These are phyloP conservation scores for Kondoa malvinella DNA, from an alignment of 768 basidiomycete species.

Conservation along the genomic window DNA sequence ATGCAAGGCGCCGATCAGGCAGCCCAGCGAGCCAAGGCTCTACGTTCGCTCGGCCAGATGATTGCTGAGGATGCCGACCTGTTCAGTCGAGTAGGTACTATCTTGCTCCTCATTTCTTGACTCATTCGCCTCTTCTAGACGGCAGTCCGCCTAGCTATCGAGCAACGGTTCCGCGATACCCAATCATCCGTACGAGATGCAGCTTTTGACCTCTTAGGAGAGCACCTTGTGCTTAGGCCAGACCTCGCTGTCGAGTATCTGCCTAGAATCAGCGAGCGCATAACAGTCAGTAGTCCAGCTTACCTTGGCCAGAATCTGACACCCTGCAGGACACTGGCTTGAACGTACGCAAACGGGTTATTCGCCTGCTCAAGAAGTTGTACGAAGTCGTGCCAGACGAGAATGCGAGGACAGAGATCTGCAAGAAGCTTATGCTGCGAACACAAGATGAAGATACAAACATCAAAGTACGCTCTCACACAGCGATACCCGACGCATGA, in stretches of 20 bases:
- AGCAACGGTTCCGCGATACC: conserved; percentile 71
- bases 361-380: conserved; percentile 76
- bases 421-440: conserved; percentile 59
- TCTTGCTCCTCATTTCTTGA: not conserved
- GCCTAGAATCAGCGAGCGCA: conserved; percentile 66
- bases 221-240: conserved; percentile 78
- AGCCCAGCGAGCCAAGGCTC: conserved; percentile 43
- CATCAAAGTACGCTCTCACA: conserved; percentile 44
- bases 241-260: conserved; percentile 83
- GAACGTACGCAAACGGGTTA: conserved; percentile 81
- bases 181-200: conserved; percentile 93
- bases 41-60: conserved; percentile 73
- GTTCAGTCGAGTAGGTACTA: conserved; percentile 47
- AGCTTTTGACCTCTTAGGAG: conserved; percentile 92
- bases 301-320: not conserved
- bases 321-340: conserved; percentile 68
- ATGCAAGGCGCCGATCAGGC: conserved; percentile 57
- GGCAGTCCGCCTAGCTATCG: conserved; percentile 69
- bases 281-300: conserved; percentile 44
- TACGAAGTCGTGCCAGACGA: conserved; percentile 50
- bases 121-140: conserved; percentile 34
- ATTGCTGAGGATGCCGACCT: conserved; percentile 75
- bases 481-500: not conserved
- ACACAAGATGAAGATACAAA: conserved; percentile 87
- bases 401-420: conserved; percentile 55